Conservation (phyloP, 192 early-diverging fungal species). For the Oehlia diaphana region DNA sequence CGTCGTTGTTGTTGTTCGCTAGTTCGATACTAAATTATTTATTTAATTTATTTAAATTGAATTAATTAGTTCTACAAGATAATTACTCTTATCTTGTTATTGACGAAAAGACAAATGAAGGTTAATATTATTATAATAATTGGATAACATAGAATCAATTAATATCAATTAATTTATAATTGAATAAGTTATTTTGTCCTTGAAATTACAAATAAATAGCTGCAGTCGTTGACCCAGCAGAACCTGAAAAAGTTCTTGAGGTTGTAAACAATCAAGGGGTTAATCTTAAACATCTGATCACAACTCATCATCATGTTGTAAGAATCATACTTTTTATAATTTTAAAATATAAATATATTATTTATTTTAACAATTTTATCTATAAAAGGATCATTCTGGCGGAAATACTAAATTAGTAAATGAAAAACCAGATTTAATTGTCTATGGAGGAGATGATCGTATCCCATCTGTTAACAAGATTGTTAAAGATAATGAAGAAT, state of each 20-base stretch:
- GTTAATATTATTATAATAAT: not conserved
- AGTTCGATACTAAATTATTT: not conserved
- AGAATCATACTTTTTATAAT: not conserved
- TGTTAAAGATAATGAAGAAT: constrained; percentile 70
- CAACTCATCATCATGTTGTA: constrained; percentile 81
- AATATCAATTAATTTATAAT: not conserved
- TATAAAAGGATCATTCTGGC: constrained; percentile 73
- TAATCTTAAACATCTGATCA: constrained; percentile 61
- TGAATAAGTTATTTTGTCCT: too few relatives aligned
- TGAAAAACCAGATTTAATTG: constrained; percentile 58
- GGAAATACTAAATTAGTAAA: constrained; percentile 67
- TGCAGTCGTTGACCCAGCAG: constrained; percentile 87
- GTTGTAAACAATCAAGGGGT: constrained; percentile 53
- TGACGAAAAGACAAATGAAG: constrained; percentile 62
- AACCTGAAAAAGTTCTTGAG: constrained; percentile 68
- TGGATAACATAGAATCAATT: too few relatives aligned
- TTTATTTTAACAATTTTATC: not conserved
- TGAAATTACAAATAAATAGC: constrained; percentile 28
- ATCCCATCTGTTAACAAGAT: constrained; percentile 77
- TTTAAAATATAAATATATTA: not conserved
- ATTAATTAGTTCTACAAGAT: constrained; percentile 59
- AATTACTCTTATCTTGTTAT: constrained; percentile 88
- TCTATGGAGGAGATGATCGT: constrained; percentile 87
- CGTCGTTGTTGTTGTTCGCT: not conserved
- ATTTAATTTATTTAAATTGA: not conserved